Evolutionary conservation across 441 rosid genomes (phyloP), one percentile per base, ranked within the genome.

Genomic region (Adansonia gregorii): DNA sequence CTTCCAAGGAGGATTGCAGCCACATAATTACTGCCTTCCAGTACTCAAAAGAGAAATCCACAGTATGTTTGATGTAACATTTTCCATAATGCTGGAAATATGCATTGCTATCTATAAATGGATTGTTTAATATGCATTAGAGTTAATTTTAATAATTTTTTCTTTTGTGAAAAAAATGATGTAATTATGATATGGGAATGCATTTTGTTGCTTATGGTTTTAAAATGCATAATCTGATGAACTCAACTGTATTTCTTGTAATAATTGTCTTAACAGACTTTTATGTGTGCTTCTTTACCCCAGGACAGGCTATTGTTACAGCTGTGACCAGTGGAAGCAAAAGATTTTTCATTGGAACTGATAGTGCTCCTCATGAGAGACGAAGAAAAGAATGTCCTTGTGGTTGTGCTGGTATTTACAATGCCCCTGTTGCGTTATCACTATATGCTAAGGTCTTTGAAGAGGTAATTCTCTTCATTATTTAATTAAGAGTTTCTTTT

Each of bases 361-460:
- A 95, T 82, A 94, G 98, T 88, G 98, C 98, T 82, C 97, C 98
- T 65, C 99, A 95, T 80, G 99, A 94, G 81, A 87, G 83, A 79
- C 82, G 1, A 77, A 89, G 85, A 79, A 95, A 95, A 79, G 98
- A 94, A 83, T 77, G 95, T 78, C 51, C 97, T 1, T 94, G 97
- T 48, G 97, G 98, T 59, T 95, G 99, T 83, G 97, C 97, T 81
- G 98, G 98, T 68, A 91, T 95, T 76, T 94, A 88, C 84, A 95
- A 84, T 77, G 97, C 99, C 67, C 95, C 98, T 0, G 80, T 89
- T 76, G 97, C 99, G 12, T 78, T 95, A 72, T 86, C 97, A 9
- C 82, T 94, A n/a, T 91, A 94, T 82, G 92, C 97, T 67, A 93
- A 91, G 85, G 95, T 93, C 84, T 95, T 95, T 73, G 97, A 93